Evolutionary conservation across 768 basidiomycete genomes (phyloP).

Genomic region (Phylloporus arenicola): DNA sequence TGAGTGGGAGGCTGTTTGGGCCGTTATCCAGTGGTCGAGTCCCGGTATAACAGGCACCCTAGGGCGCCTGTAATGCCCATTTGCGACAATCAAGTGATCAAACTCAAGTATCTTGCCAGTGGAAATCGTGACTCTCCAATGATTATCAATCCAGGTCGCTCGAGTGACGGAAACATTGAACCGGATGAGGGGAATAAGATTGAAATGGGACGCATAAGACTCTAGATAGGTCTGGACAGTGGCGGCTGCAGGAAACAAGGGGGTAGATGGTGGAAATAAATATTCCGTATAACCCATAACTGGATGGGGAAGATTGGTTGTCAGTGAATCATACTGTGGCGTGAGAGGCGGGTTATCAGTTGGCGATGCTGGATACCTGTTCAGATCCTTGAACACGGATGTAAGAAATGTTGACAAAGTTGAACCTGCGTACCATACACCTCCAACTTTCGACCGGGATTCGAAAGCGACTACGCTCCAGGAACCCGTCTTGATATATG

Average conservation of each 20-base stretch:
- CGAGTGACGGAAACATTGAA: constrained; percentile 54
- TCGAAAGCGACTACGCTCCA: constrained; percentile 69
- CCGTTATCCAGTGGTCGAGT: constrained; percentile 49
- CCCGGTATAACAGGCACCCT: constrained; percentile 59
- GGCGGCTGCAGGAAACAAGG: constrained; percentile 59
- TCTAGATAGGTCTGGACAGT: constrained; percentile 66
- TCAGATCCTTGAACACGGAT: background rate
- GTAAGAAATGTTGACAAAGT: background rate
- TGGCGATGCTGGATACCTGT: constrained; percentile 54
- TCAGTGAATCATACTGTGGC: constrained; percentile 73
- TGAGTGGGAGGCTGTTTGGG: constrained; percentile 55
- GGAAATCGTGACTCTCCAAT: constrained; percentile 49
- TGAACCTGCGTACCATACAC: constrained; percentile 57
- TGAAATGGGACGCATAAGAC: constrained; percentile 57
- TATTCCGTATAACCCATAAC: constrained; percentile 65
- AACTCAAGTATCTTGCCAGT: constrained; percentile 37
- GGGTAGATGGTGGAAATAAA: constrained; percentile 65
- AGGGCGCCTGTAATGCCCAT: constrained; percentile 69
- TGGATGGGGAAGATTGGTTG: constrained; percentile 78
- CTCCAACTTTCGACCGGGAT: constrained; percentile 60
- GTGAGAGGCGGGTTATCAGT: constrained; percentile 52
- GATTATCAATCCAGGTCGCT: constrained; percentile 35
- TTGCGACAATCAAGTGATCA: constrained; percentile 68
- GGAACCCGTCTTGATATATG: constrained; percentile 47
- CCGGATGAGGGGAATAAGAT: constrained; percentile 55